Conservation (phyloP, 2,329 filamentous ascomycete species). For the Scleromitrula shiraiana region DNA sequence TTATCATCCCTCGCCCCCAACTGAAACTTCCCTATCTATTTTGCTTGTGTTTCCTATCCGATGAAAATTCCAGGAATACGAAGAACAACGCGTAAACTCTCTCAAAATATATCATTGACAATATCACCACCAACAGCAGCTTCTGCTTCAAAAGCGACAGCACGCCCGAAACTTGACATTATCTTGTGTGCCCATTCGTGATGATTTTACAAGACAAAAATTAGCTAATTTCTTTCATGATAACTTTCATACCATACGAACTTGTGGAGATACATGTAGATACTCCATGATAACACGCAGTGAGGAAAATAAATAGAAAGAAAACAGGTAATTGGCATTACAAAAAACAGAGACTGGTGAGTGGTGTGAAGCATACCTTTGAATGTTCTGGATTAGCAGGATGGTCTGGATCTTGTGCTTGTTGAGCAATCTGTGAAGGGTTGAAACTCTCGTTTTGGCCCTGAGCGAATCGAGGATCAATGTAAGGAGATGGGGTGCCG, state of each 20-base stretch:
- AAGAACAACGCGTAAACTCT: too few relatives aligned
- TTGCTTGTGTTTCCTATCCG: too few relatives aligned
- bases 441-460: conserved; percentile 18
- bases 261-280: not conserved
- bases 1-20: too few relatives aligned
- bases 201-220: conserved; percentile 14
- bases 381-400: conserved; percentile 28
- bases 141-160: conserved; percentile 28
- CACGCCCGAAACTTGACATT: conserved; percentile 25
- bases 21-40: too few relatives aligned
- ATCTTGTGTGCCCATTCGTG: conserved; percentile 26
- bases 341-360: too few relatives aligned
- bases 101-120: conserved; percentile 6
- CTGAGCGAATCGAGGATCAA: conserved; percentile 24
- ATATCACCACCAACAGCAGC: conserved; percentile 27
- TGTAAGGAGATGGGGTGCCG: conserved; percentile 21
- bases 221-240: not conserved
- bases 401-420: conserved; percentile 27
- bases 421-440: conserved; percentile 20
- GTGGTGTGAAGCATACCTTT: conserved; percentile 16
- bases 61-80: too few relatives aligned
- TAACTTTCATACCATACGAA: not conserved
- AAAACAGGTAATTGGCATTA: too few relatives aligned
- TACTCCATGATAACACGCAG: not conserved
- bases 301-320: not conserved